Evolutionary conservation across 2,329 filamentous ascomycete species (phyloP).

Genomic region (Cordyceps farinosa): DNA sequence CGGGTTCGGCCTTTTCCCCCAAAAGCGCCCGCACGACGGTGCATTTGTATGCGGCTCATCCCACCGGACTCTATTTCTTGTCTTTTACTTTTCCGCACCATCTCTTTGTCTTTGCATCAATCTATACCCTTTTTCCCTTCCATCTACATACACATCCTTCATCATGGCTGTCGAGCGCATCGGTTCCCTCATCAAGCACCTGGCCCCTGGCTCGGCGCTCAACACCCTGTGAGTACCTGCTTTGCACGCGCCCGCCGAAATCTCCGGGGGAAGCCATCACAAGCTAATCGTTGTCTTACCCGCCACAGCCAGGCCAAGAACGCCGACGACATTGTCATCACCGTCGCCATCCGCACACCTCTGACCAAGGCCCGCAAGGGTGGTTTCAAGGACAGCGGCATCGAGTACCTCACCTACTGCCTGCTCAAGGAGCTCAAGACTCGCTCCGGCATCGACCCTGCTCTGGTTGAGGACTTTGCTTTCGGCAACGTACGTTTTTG

Average conservation of each 20-base stretch:
- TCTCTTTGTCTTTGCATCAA: slow-evolving; percentile 6
- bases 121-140: slow-evolving; percentile 1
- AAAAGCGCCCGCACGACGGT: neutral
- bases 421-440: slow-evolving; percentile 72
- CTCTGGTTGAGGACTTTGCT: slow-evolving; percentile 83
- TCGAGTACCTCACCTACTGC: slow-evolving; percentile 83
- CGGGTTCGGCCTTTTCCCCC: slow-evolving; percentile 13
- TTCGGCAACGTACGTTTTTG: slow-evolving; percentile 72
- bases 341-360: slow-evolving; percentile 83
- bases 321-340: slow-evolving; percentile 95
- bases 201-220: slow-evolving; percentile 69
- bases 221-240: slow-evolving; percentile 65
- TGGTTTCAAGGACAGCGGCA: slow-evolving; percentile 87
- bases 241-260: neutral
- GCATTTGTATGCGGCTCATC: slow-evolving; percentile 13
- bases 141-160: slow-evolving; percentile 20
- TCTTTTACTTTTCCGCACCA: slow-evolving; percentile 2
- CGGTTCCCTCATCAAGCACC: slow-evolving; percentile 80
- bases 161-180: slow-evolving; percentile 82
- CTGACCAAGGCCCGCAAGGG: slow-evolving; percentile 87
- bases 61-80: neutral
- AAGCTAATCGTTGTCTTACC: slow-evolving; percentile 11
- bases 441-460: slow-evolving; percentile 73
- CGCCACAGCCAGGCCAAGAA: slow-evolving; percentile 75
- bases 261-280: neutral